These are phyloP conservation scores for Cladorrhinum samala DNA, from an alignment of 495 filamentous ascomycete species.

Conservation along the genomic window DNA sequence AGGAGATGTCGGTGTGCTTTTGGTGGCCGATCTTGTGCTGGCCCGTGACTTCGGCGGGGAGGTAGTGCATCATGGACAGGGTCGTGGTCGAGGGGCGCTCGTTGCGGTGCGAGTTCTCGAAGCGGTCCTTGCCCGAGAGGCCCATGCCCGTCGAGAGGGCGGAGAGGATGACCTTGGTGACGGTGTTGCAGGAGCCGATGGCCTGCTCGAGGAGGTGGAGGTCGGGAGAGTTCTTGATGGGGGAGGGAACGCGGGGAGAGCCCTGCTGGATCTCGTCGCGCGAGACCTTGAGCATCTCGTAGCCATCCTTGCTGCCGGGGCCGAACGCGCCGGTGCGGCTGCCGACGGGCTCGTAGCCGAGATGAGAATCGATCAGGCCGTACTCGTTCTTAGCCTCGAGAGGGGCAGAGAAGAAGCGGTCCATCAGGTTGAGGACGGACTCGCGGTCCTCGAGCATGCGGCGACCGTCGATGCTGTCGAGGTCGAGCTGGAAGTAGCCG, in stretches of 20 bases:
- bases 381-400: conserved; percentile 46
- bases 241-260: conserved; percentile 36
- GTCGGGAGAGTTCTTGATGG: conserved; percentile 45
- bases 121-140: conserved; percentile 36
- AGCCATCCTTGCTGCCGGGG: conserved; percentile 44
- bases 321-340: conserved; percentile 42
- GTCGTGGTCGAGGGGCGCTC: conserved; percentile 43
- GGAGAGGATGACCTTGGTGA: conserved; percentile 47
- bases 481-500: conserved; percentile 54
- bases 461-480: conserved; percentile 42
- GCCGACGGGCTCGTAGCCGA: conserved; percentile 48
- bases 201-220: conserved; percentile 40
- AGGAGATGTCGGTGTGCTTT: conserved; percentile 56
- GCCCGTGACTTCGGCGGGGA: conserved; percentile 35
- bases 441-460: conserved; percentile 41
- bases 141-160: conserved; percentile 42
- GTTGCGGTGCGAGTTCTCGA: conserved; percentile 50
- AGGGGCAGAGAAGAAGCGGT: conserved; percentile 45
- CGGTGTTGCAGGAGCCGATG: conserved; percentile 44
- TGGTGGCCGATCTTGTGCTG: conserved; percentile 44
- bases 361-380: conserved; percentile 40
- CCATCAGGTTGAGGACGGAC: conserved; percentile 45
- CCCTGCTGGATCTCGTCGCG: conserved; percentile 44
- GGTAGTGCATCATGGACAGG: conserved; percentile 43
- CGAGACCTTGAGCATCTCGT: conserved; percentile 51